Evolutionary conservation across 306 rosid genomes (phyloP), one percentile per base, ranked within the genome.

Genomic region (Quercus mongolica): DNA sequence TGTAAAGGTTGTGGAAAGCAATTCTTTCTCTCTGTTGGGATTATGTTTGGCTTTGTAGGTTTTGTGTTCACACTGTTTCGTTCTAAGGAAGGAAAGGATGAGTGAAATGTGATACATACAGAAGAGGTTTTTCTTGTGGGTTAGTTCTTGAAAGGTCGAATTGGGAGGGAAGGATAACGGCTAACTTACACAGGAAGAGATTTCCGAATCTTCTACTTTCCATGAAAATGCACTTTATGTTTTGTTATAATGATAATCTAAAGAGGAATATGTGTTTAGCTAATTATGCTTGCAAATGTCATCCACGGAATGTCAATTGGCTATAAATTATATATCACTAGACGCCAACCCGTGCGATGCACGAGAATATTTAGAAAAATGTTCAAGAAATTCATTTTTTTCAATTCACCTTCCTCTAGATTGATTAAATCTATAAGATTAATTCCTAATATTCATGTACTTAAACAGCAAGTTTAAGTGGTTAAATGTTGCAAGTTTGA

Each of bases 21-120:
- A 90, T 84, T 76, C 83, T 69, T 23, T 56, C 61, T 74, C 46
- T 76, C 23, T 55, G 9, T 75, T 38, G 72, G 65, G 23, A 11
- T 17, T 54, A 71, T 72, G 49, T 3, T 17, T 11, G 55, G 20
- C 41, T 31, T 33, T 73, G 77, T 23, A 67, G 75, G 14, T 1
- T 54, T 7, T 10, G 59, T 35, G 56, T 52, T 56, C 55, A 10
- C 82, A 75, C 79, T 79, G 74, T 87, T 87, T 58, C 92, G 76
- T 89, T 23, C 51, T 38, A 4, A 56, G 74, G 74, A 68, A 87
- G 91, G 76, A 91, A 89, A 75, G 93, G 82, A 86, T 89, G 79
- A 62, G 90, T 87, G 85, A 67, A 75, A 0, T 21, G 21, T 28
- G 63, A 23, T 71, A 41, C 73, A 23, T 71, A 51, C 78, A 57